phyloP scores from a whole-genome alignment of 1,284 basidiomycete species.

The Ganoderma lucidum region DNA sequence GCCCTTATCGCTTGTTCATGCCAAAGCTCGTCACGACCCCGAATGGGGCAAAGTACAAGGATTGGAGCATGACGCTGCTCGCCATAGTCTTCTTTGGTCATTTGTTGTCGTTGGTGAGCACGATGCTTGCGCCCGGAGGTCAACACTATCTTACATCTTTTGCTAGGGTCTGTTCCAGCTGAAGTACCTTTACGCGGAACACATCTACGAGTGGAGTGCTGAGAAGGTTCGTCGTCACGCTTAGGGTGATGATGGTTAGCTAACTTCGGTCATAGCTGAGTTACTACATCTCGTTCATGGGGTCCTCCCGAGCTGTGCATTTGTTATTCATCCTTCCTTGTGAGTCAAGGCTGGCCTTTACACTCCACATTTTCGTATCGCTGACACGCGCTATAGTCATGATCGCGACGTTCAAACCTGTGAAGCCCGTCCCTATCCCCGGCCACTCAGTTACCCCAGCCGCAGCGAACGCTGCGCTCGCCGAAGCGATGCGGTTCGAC shows the following conservation, averaged over 20 bases:
- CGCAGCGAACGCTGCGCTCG: slow-evolving; percentile 47
- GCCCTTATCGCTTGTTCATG: slow-evolving; percentile 62
- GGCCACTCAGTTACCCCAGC: slow-evolving; percentile 20
- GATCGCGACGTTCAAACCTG: slow-evolving; percentile 55
- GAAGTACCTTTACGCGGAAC: slow-evolving; percentile 68
- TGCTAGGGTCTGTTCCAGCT: slow-evolving; percentile 61
- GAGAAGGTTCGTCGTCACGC: slow-evolving; percentile 48
- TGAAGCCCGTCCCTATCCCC: slow-evolving; percentile 31
- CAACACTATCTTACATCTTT: slow-evolving; percentile 12
- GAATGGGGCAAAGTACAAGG: slow-evolving; percentile 47
- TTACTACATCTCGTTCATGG: slow-evolving; percentile 67
- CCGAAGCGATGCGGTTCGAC: slow-evolving; percentile 75
- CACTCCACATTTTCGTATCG: not conserved
- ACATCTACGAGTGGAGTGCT: slow-evolving; percentile 64
- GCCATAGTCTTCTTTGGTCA: slow-evolving; percentile 55
- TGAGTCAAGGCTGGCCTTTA: slow-evolving; percentile 40
- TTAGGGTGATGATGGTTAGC: not conserved
- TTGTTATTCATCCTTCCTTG: slow-evolving; percentile 65
- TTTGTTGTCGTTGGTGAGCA: slow-evolving; percentile 55
- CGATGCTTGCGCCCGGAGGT: not conserved
- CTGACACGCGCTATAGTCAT: slow-evolving; percentile 46
- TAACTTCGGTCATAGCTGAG: slow-evolving; percentile 52
- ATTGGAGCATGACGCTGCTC: slow-evolving; percentile 67
- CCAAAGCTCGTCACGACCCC: slow-evolving; percentile 51
- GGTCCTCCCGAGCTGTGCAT: slow-evolving; percentile 56